Conservation (phyloP, 176 grass and related monocot species). For the Paspalum notatum region DNA sequence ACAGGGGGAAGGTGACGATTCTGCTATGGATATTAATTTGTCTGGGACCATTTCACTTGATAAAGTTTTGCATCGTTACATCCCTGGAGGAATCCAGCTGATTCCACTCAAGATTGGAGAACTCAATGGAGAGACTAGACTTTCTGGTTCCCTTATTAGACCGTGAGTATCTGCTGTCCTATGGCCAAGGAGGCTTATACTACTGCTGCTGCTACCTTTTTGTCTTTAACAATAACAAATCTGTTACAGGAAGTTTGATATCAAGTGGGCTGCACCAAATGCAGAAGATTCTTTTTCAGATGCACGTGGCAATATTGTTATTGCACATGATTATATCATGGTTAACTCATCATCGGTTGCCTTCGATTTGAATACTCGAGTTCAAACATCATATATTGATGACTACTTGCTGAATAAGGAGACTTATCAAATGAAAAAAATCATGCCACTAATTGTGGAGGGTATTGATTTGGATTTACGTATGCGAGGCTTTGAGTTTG, state of each 20-base stretch:
- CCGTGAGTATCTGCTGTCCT: constrained; percentile 69
- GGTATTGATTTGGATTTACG: constrained; percentile 94
- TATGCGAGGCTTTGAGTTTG: constrained; percentile 94
- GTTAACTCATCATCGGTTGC: constrained; percentile 92
- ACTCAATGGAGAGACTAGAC: constrained; percentile 96
- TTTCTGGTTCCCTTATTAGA: constrained; percentile 85
- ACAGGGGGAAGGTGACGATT: constrained; percentile 89
- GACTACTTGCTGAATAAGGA: constrained; percentile 61
- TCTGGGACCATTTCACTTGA: constrained; percentile 96
- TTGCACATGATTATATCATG: constrained; percentile 83
- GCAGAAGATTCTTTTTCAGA: constrained; percentile 97
- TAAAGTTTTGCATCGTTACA: constrained; percentile 80
- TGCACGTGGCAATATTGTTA: constrained; percentile 91
- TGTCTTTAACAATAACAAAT: constrained; percentile 20
- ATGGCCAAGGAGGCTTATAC: neutral
- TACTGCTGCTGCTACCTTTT: neutral
- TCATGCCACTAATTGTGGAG: constrained; percentile 76
- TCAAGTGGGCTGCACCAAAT: constrained; percentile 97
- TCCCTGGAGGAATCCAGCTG: constrained; percentile 75
- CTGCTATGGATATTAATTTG: constrained; percentile 95
- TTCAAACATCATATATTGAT: constrained; percentile 91
- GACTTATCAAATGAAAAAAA: constrained; percentile 58
- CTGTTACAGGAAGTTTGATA: constrained; percentile 89
- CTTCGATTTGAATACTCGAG: constrained; percentile 81
- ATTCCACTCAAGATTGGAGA: constrained; percentile 91